A percentile compares a stretch with the other conserved stretches of the same genome.
Evolutionary conservation across 176 grass and related monocot genomes (phyloP).

Genomic region (Eragrostis nindensis): DNA sequence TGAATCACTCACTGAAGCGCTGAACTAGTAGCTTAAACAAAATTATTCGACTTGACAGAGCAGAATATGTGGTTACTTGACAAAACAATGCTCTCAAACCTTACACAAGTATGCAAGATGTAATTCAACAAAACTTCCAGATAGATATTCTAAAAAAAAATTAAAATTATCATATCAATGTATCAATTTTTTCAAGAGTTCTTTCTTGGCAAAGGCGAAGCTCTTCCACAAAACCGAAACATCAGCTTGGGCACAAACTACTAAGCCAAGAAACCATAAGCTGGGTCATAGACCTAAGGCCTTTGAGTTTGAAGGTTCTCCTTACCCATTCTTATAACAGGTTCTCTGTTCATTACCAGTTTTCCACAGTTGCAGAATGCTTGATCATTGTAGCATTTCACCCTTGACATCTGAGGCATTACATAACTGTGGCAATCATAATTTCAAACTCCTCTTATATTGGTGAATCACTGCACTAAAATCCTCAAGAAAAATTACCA

Average conservation of each 20-base stretch:
- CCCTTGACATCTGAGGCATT: neutral
- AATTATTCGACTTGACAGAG: too few species aligned
- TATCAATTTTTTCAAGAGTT: neutral
- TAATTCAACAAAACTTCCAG: neutral
- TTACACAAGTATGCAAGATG: neutral
- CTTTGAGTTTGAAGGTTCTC: neutral
- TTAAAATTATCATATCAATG: neutral
- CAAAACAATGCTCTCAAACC: neutral
- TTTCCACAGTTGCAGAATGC: slow-evolving; percentile 2
- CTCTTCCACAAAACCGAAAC: neutral
- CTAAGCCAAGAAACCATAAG: slow-evolving; percentile 14
- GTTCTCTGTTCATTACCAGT: neutral
- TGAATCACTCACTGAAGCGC: neutral
- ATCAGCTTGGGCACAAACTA: neutral
- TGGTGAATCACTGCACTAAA: neutral
- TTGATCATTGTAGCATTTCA: slow-evolving; percentile 29
- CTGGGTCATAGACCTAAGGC: neutral
- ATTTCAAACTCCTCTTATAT: neutral
- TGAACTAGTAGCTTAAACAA: neutral
- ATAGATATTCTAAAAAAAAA: too few species aligned
- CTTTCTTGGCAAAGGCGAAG: neutral
- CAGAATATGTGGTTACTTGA: too few species aligned
- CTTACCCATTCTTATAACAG: neutral
- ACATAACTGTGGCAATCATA: neutral
- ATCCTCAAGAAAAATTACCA: neutral